Conservation (phyloP, 2,329 filamentous ascomycete species). For the Penicillium sp. region DNA sequence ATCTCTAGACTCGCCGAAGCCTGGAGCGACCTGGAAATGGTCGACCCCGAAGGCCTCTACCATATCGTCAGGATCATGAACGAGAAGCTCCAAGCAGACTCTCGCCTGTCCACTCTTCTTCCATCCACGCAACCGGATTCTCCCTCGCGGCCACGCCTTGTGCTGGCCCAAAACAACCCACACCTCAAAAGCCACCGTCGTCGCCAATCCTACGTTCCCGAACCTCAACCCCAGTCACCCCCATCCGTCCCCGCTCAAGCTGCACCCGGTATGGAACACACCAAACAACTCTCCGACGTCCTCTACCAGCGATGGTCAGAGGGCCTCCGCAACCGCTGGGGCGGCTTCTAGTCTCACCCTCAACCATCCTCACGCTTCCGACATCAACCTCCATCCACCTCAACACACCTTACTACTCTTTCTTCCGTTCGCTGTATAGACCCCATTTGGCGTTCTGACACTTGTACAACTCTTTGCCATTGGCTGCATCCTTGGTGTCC, state of each 20-base stretch:
- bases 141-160: constrained; percentile 60
- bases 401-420: neutral
- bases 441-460: constrained; percentile 21
- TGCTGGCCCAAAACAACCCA: constrained; percentile 78
- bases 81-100: constrained; percentile 60
- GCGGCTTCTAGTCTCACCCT: constrained; percentile 28
- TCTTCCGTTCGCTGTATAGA: constrained; percentile 31
- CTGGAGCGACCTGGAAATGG: constrained; percentile 76
- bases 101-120: constrained; percentile 40
- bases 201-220: constrained; percentile 51
- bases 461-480: constrained; percentile 21
- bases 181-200: constrained; percentile 76
- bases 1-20: constrained; percentile 80
- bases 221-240: constrained; percentile 39
- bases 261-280: constrained; percentile 82
- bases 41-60: constrained; percentile 88
- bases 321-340: constrained; percentile 71
- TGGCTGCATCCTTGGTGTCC: constrained; percentile 25
- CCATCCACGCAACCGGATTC: constrained; percentile 38
- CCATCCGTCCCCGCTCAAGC: constrained; percentile 51
- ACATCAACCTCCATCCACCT: constrained; percentile 2
- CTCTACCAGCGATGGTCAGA: constrained; percentile 89
- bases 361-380: neutral
- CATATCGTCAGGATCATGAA: constrained; percentile 77
- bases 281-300: constrained; percentile 82